Percentiles rank a stretch among this genome's conserved stretches.
Conservation (phyloP, 1,284 basidiomycete genomes). For the Cutaneotrichosporon sp. region DNA sequence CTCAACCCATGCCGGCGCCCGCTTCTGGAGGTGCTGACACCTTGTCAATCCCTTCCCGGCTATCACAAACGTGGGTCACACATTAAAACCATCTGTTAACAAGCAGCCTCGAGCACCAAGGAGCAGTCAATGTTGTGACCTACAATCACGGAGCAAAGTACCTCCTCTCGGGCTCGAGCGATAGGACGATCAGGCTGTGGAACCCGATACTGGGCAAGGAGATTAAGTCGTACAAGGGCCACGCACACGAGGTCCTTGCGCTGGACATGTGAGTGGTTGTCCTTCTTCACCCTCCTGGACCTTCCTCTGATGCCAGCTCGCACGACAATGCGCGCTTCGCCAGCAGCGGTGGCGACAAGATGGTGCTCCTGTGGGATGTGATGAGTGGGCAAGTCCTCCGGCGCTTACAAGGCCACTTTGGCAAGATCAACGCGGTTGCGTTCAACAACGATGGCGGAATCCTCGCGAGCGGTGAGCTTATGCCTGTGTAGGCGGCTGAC, state of each 20-base stretch:
- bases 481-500: not conserved
- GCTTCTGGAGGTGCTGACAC: slow-evolving; percentile 24
- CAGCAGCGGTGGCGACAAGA: slow-evolving; percentile 88
- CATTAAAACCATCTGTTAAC: not conserved
- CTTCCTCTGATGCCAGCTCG: slow-evolving; percentile 58
- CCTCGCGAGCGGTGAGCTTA: slow-evolving; percentile 70
- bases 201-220: slow-evolving; percentile 79
- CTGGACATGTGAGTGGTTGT: slow-evolving; percentile 68
- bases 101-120: slow-evolving; percentile 62
- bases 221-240: slow-evolving; percentile 84
- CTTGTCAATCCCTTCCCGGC: slow-evolving; percentile 30
- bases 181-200: slow-evolving; percentile 86
- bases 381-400: slow-evolving; percentile 76
- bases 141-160: slow-evolving; percentile 87
- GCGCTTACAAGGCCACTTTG: slow-evolving; percentile 80
- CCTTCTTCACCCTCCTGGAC: not conserved
- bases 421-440: slow-evolving; percentile 84
- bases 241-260: slow-evolving; percentile 91
- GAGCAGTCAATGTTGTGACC: slow-evolving; percentile 75
- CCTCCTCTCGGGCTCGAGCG: slow-evolving; percentile 84
- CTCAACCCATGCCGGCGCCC: slow-evolving; percentile 15
- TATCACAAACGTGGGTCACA: slow-evolving; percentile 32
- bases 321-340: slow-evolving; percentile 92
- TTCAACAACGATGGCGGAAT: slow-evolving; percentile 78
- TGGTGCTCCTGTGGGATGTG: slow-evolving; percentile 94